These are phyloP conservation scores for Zygosaccharomyces kombuchaensis DNA, from an alignment of 805 yeast species.

Conservation along the genomic window DNA sequence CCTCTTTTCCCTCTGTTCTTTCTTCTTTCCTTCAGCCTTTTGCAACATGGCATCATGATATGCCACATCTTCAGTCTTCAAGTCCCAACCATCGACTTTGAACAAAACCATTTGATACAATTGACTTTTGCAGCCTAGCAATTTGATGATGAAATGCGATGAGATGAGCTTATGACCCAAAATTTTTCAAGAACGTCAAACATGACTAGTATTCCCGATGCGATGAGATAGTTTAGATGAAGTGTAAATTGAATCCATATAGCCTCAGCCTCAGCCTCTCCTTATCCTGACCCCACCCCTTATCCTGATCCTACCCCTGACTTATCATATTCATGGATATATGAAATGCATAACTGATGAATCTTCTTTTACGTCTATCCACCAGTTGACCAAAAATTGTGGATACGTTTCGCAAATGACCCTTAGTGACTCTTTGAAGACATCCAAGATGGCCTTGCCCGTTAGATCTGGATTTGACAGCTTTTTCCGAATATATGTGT, in stretches of 20 bases:
- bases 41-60: constrained; percentile 38
- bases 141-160: constrained; percentile 2
- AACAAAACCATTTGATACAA: constrained; percentile 56
- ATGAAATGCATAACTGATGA: constrained; percentile 16
- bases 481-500: constrained; percentile 9
- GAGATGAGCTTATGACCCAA: constrained; percentile 10
- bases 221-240: neutral
- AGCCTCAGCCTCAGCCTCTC: neutral
- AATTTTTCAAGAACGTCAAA: constrained; percentile 7
- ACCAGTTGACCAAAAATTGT: constrained; percentile 15
- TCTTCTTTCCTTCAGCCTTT: constrained; percentile 28
- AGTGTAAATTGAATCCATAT: neutral
- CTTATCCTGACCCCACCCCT: neutral
- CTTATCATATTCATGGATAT: constrained; percentile 4
- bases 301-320: no score
- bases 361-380: constrained; percentile 19
- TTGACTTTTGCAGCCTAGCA: neutral
- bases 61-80: constrained; percentile 51
- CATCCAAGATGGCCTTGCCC: constrained; percentile 12
- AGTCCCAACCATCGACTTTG: constrained; percentile 78
- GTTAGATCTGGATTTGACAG: constrained; percentile 7
- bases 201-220: constrained; percentile 1
- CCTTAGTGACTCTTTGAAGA: constrained; percentile 14
- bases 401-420: constrained; percentile 6
- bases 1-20: constrained; percentile 20